phyloP scores from a whole-genome alignment of 352 stramenopile genomes.

The Phytopythium helicoides region DNA sequence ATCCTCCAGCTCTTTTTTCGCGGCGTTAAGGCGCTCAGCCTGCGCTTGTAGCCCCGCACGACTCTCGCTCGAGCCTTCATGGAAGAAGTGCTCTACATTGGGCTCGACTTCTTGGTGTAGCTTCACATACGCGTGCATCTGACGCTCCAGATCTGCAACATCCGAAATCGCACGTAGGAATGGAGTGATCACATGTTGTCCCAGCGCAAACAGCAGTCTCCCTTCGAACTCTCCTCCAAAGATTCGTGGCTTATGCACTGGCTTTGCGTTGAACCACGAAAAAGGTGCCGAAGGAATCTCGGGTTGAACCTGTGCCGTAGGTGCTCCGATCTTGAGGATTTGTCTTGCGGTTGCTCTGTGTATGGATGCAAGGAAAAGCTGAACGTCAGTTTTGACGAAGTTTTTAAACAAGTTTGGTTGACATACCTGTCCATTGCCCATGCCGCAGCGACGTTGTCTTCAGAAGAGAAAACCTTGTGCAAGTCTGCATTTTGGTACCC shows the following conservation, averaged over 20 bases:
- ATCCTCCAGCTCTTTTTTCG: conserved; percentile 6
- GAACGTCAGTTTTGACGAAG: background rate
- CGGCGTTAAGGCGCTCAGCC: conserved; percentile 11
- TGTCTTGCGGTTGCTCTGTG: background rate
- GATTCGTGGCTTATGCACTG: background rate
- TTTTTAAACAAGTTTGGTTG: background rate
- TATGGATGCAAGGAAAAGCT: background rate
- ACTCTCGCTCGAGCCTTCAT: conserved; percentile 9
- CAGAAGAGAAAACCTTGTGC: conserved; percentile 13
- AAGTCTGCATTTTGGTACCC: conserved; percentile 22
- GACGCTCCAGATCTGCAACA: conserved; percentile 11
- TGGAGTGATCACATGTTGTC: conserved; percentile 17
- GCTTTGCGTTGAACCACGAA: conserved; percentile 1
- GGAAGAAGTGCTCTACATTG: conserved; percentile 15
- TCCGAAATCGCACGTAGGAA: conserved; percentile 18
- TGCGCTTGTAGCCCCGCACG: conserved; percentile 12
- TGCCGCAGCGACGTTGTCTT: background rate
- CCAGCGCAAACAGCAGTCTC: conserved; percentile 18
- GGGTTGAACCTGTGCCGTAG: background rate
- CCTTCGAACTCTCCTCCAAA: conserved; percentile 17
- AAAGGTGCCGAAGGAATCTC: background rate
- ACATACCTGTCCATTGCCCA: conserved; percentile 16
- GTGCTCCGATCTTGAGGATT: conserved; percentile 1
- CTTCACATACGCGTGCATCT: conserved; percentile 23
- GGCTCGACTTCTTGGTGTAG: conserved; percentile 10